Base-by-base conservation (phyloP, 2,329 filamentous ascomycete genomes). In the Ophiobolus disseminans region DNA sequence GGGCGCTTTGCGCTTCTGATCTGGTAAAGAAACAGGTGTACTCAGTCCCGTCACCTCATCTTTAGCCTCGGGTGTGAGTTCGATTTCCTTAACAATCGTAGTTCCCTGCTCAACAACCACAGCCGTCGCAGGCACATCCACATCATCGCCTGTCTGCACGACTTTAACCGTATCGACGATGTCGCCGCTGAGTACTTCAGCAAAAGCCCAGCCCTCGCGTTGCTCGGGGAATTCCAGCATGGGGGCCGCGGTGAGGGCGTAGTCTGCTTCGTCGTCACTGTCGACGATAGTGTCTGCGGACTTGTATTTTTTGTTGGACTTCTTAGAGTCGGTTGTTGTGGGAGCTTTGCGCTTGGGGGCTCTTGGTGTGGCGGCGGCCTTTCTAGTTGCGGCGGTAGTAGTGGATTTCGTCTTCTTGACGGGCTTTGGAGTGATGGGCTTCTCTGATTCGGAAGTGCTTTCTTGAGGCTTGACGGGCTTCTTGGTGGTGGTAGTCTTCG, bases 201-300 rank as follows among this genome's bases (percentile, higher is more conserved):
- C n/a, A 28, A 36, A 23, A 7, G 11, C 22, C 40, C 40, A 44
- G 16, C 31, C 40, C 14, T 20, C 31, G 14, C 31, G 21, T 11
- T 36, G 40, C 21, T 36, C 21, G 1, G 40, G 20, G 3, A 26
- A 19, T 8, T 13, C 17, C 6, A 35, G 40, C 5, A 9, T 22
- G 7, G 40, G 31, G 6, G 41, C 41, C 4, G 22, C 14, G 5
- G 23, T 32, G 14, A 44, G 41, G 5, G 13, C 23, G 32, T 46
- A 46, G 26, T 40, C 43, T 28, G 43, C 28, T 34, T 40, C 43
- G 1, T 35, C 36, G 28, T 46, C 26, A 11, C 26, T 40, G 26
- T 40, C 36, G 2, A 6, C 20, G 21, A 35, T 32, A 9, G 20
- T 26, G 21, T 25, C 36, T 3, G 36, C 36, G 13, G 43, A 40